Evolutionary conservation across 495 filamentous ascomycete genomes (phyloP), one percentile per base, ranked within the genome.

Genomic region (Podospora didyma): DNA sequence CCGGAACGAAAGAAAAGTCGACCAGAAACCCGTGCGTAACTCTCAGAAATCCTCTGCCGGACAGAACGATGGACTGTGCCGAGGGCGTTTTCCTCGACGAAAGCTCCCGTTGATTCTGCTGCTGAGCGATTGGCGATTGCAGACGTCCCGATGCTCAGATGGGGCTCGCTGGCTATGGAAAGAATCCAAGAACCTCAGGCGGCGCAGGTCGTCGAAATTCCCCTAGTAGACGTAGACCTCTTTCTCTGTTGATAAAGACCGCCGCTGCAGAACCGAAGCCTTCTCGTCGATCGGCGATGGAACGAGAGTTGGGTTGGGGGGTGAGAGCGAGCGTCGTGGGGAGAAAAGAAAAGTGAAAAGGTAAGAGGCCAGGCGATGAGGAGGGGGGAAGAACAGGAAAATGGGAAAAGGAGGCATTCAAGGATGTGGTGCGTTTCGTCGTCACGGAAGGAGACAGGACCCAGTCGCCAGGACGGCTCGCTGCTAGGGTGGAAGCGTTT

Each of bases 321-420:
- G 58, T n/a, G 23, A 61, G 53, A 69, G 68, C 53, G 66, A 68
- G 62, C 41, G 66, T 70, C 31, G 34, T 44, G 53, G 41, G 41
- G 28, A 47, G 44, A 54, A 50, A 49, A 60, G 41, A 58, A 63
- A 60, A 70, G 62, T 62, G 61, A 58, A 54, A 61, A 51, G 51
- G 23, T 50, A 55, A 63, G 53, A 44, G 41, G 56, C 50, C 50
- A 53, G 49, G 23, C 46, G 57, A 58, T 56, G 63, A 65, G 22
- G 56, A n/a, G 60, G 64, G 62, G 58, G 60, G 59, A 60, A 56
- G 63, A 64, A 63, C 63, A 63, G 44, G 57, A 58, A 61, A 67
- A 67, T 56, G 61, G 58, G 61, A 69, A 65, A 64, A 62, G 68
- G 61, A 65, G 60, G 58, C 42, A 63, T 59, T 59, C 62, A 65